Base-by-base conservation (phyloP, 1,284 basidiomycete genomes). In the Vanrija humicola region DNA sequence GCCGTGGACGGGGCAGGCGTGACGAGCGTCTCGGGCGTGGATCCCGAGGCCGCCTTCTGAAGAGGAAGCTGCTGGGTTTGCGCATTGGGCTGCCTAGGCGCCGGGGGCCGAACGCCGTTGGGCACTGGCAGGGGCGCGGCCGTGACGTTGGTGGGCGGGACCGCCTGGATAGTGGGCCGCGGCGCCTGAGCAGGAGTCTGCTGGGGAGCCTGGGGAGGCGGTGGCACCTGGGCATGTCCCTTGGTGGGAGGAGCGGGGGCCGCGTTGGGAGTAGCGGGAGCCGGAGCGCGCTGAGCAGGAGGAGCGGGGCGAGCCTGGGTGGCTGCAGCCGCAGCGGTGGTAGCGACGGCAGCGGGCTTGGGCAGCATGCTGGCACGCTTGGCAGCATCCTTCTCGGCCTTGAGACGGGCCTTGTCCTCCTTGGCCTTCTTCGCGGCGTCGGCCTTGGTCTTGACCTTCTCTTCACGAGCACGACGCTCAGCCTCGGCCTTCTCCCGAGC, bases 391-490 rank as follows among this genome's bases (percentile, higher is more conserved):
- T 58, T 60, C 50, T 49, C 42, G 3, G 50, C 45, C 62, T 66
- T 68, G 9, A 42, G 49, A 14, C 55, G 59, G 61, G 23, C 46
- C 53, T 55, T 59, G 6, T 52, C 57, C 40, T 59, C 61, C 43
- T 59, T 45, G 39, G 56, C 48, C 48, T 53, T 56, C 55, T 55
- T 60, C 14, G 34, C 48, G 39, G 56, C 56, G 42, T 55, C 52
- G 6, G 55, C 61, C 51, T 55, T 58, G 18, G 52, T 56, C 50
- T 54, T 46, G 15, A 53, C 53, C 48, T 59, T 64, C 52, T 69
- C 64, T 46, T 65, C 64, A 10, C 25, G 26, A 16, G 44, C 44
- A 6, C 15, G 23, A 6, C 15, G 15, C 25, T 45, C 44, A 16
- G 50, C 42, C 28, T 46, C 48, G 14, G 47, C 50, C 43, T 61